Base-by-base conservation (phyloP, 1,284 basidiomycete species). In the Coniophora puteana region DNA sequence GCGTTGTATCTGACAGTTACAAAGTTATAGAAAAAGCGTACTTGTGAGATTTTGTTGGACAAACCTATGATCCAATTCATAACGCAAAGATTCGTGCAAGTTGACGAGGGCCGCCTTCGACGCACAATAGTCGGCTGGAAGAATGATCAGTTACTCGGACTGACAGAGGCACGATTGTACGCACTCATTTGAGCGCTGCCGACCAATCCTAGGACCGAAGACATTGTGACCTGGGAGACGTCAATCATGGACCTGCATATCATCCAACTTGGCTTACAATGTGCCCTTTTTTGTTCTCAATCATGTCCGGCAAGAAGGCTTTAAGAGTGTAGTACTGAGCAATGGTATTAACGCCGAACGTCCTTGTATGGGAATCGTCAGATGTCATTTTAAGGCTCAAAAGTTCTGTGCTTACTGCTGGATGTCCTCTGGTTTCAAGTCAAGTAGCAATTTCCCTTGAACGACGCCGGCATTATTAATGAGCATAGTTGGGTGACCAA, bases 401-500 rank as follows among this genome's bases (percentile, higher is more conserved):
- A 27, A 27, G n/a, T n/a, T n/a, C n/a, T n/a, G n/a, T n/a, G n/a
- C n/a, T n/a, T 54, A 94, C 93, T 88, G 83, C 48, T 80, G 68
- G 28, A 98, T 64, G 54, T 98, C 93, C 32, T 78, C 73, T 1
- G 85, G 73, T 1, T 68, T 70, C 38, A 97, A 70, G 54, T 94
- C 92, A 4, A 93, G 66, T 18, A 98, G 67, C 1, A 84, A 68
- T 55, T 92, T 93, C 22, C 93, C 93, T 62, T 93, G 86, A 23
- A 90, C 89, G 40, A 97, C 80, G n/a, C 93, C 95, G 1, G 95
- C 95, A 55, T 97, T 98, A 67, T 98, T 98, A 55, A 99, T 72
- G 12, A 99, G 66, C 23, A 98, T 76, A 0, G 95, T 95, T 1
- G 93, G 89, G 40, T 88, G 74, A 5, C 93, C 93, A 40, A 94